Evolutionary conservation across 2,329 filamentous ascomycete genomes (phyloP).

Genomic region (Alternaria sp.): DNA sequence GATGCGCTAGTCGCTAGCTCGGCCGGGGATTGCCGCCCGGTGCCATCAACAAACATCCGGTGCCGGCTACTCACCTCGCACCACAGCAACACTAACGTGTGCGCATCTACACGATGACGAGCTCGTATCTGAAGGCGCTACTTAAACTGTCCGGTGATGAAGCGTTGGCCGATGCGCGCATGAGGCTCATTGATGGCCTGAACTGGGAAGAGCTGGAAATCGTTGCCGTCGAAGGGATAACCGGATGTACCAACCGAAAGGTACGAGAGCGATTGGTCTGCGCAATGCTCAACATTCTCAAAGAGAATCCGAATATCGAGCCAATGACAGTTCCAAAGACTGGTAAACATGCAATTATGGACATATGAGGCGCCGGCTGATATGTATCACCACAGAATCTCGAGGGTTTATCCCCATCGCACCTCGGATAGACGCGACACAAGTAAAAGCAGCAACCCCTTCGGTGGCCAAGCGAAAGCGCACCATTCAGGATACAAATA

Average conservation of each 20-base stretch:
- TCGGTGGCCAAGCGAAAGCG: neutral
- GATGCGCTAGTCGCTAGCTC: neutral
- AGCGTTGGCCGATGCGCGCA: neutral
- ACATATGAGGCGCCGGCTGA: neutral
- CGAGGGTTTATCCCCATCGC: fast-evolving
- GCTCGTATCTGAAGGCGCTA: neutral
- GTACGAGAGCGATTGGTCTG: neutral
- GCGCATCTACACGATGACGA: neutral
- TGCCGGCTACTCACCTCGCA: neutral
- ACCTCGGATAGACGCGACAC: neutral
- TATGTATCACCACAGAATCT: neutral
- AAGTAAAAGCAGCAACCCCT: neutral
- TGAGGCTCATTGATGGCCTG: neutral
- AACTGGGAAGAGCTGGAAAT: neutral
- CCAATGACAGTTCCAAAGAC: neutral
- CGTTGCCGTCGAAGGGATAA: neutral
- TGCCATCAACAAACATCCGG: neutral
- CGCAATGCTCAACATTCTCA: neutral
- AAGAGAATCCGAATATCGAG: neutral
- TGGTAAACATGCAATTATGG: neutral
- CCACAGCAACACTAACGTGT: neutral
- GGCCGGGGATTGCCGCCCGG: neutral
- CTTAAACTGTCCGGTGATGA: neutral
- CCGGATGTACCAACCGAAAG: neutral
- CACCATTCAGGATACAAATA: neutral